A percentile compares a stretch with the other conserved stretches of the same genome.
These are phyloP conservation scores for Plasmodiophora brassicae DNA, from an alignment of 208 protist species.

Conservation along the genomic window DNA sequence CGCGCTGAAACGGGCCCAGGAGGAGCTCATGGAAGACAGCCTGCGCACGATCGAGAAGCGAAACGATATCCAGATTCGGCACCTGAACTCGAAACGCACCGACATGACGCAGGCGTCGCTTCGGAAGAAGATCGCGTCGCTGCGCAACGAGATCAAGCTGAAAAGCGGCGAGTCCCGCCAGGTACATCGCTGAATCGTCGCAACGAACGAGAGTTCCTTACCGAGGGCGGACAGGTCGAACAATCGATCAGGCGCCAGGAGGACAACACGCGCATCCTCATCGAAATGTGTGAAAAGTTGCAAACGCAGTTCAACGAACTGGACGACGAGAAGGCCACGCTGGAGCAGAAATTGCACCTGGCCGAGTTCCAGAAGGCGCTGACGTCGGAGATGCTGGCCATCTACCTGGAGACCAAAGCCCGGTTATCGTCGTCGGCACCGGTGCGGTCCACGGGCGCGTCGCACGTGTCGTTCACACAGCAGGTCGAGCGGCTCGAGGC, in stretches of 20 bases:
- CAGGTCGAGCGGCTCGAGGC: neutral
- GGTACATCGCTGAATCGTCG: neutral
- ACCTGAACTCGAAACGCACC: neutral
- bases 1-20: neutral
- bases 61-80: neutral
- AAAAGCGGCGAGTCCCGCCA: neutral
- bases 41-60: neutral
- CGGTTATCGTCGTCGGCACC: neutral
- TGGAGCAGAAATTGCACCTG: neutral
- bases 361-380: neutral
- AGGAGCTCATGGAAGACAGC: neutral
- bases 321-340: neutral
- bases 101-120: neutral
- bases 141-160: neutral
- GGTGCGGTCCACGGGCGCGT: neutral
- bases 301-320: neutral
- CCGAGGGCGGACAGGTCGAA: neutral
- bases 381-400: neutral
- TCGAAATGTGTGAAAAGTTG: neutral
- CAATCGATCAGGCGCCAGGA: neutral
- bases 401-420: neutral
- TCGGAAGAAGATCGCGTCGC: neutral
- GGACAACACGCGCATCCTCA: neutral
- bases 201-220: neutral
- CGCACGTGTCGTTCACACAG: neutral